Evolutionary conservation across 345 rosid species (phyloP), one percentile per base, ranked within the genome.

Genomic region (Schrenkiella parvula): DNA sequence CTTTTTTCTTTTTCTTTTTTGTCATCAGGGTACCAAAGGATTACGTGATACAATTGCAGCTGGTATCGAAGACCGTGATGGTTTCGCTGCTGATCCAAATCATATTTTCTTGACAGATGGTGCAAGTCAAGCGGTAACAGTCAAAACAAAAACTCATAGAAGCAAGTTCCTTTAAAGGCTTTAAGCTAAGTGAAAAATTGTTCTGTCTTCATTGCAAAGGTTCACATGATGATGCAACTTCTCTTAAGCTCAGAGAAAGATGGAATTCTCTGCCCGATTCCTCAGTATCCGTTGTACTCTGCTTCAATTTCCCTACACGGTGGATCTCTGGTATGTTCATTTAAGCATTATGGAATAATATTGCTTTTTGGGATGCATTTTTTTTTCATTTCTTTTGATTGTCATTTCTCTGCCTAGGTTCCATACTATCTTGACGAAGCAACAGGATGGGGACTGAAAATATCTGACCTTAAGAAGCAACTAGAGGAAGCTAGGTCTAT

Each of bases 21-120:
- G 21, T 37, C 50, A n/a, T 41, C 77, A 93, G 97, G 97, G 97
- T 59, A 81, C 87, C 75, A 85, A 87, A 68, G 98, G 98, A 64
- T 79, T 93, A 56, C 91, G 98, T 69, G 97, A 90, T 57, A 57
- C 85, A 41, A 89, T 93, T 48, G 92, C 92, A 72, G 92, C 90
- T 79, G 98, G 93, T 55, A 90, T 93, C 65, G 92, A 85, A 82
- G 88, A 88, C 8, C 96, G 98, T 56, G 98, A 93, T 84, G 96
- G 97, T 59, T 89, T 84, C 77, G 86, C 92, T 62, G 87, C 86
- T 64, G 80, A 90, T 78, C 86, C 97, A 51, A 81, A 93, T 80
- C 96, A 93, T 81, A 82, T 93, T 81, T 93, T 86, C 80, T 82
- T 93, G 87, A 88, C 98, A 2, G 98, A 93, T 82, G 98, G 98